Conservation (phyloP, 2,329 filamentous ascomycete species). For the Trichoderma koningiopsis region DNA sequence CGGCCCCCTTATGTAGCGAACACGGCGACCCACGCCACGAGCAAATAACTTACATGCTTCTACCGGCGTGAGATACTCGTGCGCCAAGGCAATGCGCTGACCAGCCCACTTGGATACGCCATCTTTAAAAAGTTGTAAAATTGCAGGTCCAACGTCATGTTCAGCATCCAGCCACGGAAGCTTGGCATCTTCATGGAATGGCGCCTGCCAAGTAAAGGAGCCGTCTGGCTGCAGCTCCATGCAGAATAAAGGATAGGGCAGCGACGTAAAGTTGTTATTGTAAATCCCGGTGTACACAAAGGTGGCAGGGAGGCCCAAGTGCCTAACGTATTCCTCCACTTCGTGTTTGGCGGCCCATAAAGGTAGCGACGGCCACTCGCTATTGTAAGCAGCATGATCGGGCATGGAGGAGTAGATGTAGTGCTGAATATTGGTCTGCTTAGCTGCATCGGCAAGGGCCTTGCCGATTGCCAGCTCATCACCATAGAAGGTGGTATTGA, state of each 20-base stretch:
- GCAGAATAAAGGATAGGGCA: constrained; percentile 91
- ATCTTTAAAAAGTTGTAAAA: constrained; percentile 94
- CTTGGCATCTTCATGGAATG: constrained; percentile 86
- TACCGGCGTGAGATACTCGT: constrained; percentile 80
- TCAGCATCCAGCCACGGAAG: constrained; percentile 96
- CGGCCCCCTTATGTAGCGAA: constrained; percentile 74
- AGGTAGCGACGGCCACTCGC: constrained; percentile 78
- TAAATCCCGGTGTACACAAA: constrained; percentile 98
- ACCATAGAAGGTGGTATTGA: constrained; percentile 97
- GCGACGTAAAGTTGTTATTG: constrained; percentile 97
- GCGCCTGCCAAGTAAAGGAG: constrained; percentile 89
- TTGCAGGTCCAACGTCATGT: constrained; percentile 89
- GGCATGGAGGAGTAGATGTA: constrained; percentile 98
- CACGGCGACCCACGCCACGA: constrained; percentile 73
- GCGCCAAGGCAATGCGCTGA: constrained; percentile 79
- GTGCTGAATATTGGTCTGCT: constrained; percentile 80
- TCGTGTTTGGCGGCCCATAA: constrained; percentile 92
- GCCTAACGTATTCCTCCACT: constrained; percentile 86
- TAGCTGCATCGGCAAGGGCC: constrained; percentile 85
- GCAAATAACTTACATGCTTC: constrained; percentile 83
- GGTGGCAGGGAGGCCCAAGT: constrained; percentile 80
- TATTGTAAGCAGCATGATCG: constrained; percentile 80
- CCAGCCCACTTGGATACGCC: constrained; percentile 82
- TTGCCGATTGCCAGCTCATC: constrained; percentile 90
- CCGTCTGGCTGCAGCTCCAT: constrained; percentile 86